Conservation (phyloP, 345 rosid species). For the Acer negundo region DNA sequence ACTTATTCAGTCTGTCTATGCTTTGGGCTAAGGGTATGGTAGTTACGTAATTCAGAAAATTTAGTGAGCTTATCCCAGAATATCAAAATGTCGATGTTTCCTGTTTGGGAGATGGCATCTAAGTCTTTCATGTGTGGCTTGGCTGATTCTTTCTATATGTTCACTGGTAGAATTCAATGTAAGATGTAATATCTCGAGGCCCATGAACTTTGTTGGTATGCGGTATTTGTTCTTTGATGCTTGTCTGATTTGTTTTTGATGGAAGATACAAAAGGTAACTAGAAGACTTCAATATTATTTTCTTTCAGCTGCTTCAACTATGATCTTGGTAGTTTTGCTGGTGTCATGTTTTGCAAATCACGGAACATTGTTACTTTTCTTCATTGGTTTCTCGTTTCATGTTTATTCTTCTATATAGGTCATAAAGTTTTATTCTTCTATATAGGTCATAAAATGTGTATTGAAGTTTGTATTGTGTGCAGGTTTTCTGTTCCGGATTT, state of each 20-base stretch:
- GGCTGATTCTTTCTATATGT: not conserved
- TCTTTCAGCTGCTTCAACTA: not conserved
- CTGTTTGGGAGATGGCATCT: not conserved
- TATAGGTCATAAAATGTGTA: not conserved
- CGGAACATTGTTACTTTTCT: not conserved
- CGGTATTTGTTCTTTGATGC: not conserved
- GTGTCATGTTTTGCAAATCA: not conserved
- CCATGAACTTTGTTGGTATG: not conserved
- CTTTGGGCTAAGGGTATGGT: too few relatives aligned
- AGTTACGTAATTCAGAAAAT: not conserved
- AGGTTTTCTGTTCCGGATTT: constrained; percentile 82
- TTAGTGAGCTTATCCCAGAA: not conserved
- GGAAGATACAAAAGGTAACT: not conserved
- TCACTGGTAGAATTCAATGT: not conserved
- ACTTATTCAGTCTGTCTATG: too few relatives aligned
- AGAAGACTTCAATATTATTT: not conserved
- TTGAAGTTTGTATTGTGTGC: constrained; percentile 22
- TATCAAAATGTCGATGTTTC: not conserved
- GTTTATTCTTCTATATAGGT: not conserved
- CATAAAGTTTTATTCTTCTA: too few relatives aligned
- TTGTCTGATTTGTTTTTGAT: not conserved
- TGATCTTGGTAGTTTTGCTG: not conserved
- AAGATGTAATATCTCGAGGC: not conserved
- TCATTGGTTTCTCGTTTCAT: not conserved
- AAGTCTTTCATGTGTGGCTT: not conserved